Evolutionary conservation across 345 rosid species (phyloP).

Genomic region (Populus nigra): DNA sequence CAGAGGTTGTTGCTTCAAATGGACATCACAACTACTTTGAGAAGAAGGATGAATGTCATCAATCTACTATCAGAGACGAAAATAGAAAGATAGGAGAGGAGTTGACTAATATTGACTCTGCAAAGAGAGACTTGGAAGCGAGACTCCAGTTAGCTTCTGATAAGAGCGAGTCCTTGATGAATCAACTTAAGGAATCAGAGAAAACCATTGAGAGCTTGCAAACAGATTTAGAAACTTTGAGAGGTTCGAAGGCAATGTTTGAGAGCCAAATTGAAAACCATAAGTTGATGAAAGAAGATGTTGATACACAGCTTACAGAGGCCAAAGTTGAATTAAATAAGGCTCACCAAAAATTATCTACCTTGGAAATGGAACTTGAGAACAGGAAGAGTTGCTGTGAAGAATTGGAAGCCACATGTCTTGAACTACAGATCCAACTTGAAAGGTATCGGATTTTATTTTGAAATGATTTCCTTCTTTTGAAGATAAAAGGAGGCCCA

Average conservation of each 20-base stretch:
- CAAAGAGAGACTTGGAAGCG: conserved; percentile 30
- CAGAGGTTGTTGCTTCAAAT: conserved; percentile 32
- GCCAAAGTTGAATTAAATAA: conserved; percentile 38
- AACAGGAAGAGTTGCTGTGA: conserved; percentile 41
- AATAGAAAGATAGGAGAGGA: conserved; percentile 30
- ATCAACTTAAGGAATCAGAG: conserved; percentile 44
- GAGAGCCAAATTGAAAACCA: conserved; percentile 46
- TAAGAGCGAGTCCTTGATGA: conserved; percentile 23
- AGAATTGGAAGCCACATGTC: conserved; percentile 46
- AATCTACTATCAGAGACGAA: conserved; percentile 31
- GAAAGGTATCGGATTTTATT: conserved; percentile 43
- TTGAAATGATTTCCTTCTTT: not conserved
- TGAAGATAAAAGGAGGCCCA: not conserved
- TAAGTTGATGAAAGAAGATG: conserved; percentile 32
- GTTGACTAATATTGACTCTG: conserved; percentile 22
- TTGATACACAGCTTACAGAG: conserved; percentile 30
- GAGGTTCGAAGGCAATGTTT: conserved; percentile 26
- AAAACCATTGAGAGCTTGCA: conserved; percentile 31
- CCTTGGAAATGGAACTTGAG: conserved; percentile 46
- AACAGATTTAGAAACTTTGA: conserved; percentile 38
- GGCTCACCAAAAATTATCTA: conserved; percentile 32
- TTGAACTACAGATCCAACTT: conserved; percentile 44
- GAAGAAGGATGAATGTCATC: conserved; percentile 28
- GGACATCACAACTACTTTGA: conserved; percentile 14
- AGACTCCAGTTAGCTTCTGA: conserved; percentile 29